phyloP scores from a whole-genome alignment of 2,329 filamentous ascomycete species.

The Calonectria pseudoturangicola region DNA sequence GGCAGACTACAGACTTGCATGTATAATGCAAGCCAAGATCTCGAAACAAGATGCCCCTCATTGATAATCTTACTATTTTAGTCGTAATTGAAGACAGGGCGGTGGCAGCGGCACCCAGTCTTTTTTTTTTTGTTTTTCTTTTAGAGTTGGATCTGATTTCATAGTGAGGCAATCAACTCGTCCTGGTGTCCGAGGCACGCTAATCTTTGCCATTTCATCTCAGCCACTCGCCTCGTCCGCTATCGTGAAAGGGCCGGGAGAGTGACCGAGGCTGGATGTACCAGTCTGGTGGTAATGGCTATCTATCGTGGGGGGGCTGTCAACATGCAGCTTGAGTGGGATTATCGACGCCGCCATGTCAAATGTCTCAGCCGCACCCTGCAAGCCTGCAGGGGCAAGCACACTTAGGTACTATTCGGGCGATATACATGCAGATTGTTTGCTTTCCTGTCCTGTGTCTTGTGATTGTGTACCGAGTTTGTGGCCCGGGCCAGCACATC shows the following conservation, averaged over 20 bases:
- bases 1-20: not conserved
- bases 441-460: conserved; percentile 6
- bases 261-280: not conserved
- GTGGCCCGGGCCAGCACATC: not conserved
- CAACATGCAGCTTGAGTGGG: conserved; percentile 21
- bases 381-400: conserved; percentile 39
- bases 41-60: not conserved
- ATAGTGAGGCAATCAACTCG: not conserved
- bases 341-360: conserved; percentile 19
- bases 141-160: conserved; percentile 9
- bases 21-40: conserved; percentile 1
- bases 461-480: not conserved
- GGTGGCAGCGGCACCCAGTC: conserved; percentile 1
- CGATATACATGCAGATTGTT: not conserved
- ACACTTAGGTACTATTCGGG: conserved; percentile 8
- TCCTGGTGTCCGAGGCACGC: not conserved
- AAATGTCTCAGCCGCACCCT: conserved; percentile 35
- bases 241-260: conserved; percentile 9
- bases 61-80: conserved; percentile 21
- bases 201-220: not conserved
- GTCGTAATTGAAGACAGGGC: not conserved
- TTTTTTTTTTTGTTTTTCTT: not conserved
- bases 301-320: conserved; percentile 22
- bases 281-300: conserved; percentile 16
- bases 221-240: not conserved